Conservation (phyloP, 768 basidiomycete species). For the Brasilioporus rufonigricans region DNA sequence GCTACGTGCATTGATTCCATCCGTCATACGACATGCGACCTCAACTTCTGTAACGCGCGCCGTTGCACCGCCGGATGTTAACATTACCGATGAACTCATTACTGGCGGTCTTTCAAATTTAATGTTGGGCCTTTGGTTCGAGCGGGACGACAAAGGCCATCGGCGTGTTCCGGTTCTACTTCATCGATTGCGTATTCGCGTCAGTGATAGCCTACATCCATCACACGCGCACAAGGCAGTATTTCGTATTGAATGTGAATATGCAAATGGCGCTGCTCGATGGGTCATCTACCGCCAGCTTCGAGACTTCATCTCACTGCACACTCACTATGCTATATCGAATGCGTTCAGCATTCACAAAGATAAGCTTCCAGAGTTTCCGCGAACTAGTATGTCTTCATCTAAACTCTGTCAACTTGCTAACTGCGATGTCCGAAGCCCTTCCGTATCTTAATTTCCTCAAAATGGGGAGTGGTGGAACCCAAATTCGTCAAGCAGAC, state of each 20-base stretch:
- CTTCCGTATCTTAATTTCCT: slow-evolving; percentile 91
- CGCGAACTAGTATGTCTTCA: slow-evolving; percentile 59
- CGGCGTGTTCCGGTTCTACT: slow-evolving; percentile 78
- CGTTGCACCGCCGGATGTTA: slow-evolving; percentile 52
- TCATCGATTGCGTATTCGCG: slow-evolving; percentile 77
- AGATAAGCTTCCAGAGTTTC: slow-evolving; percentile 88
- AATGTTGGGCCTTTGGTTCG: slow-evolving; percentile 81
- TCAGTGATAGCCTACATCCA: slow-evolving; percentile 85
- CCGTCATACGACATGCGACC: slow-evolving; percentile 41
- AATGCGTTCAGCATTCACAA: slow-evolving; percentile 75
- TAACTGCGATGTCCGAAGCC: slow-evolving; percentile 40
- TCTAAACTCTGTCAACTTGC: neutral
- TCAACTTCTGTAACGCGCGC: slow-evolving; percentile 41
- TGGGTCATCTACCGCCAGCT: slow-evolving; percentile 97
- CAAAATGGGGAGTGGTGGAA: slow-evolving; percentile 54
- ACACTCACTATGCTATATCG: slow-evolving; percentile 84
- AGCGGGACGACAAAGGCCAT: slow-evolving; percentile 81
- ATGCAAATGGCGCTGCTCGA: slow-evolving; percentile 86
- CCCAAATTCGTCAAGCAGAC: slow-evolving; percentile 61
- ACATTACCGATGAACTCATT: slow-evolving; percentile 81
- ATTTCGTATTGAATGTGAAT: slow-evolving; percentile 93
- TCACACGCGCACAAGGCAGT: slow-evolving; percentile 73
- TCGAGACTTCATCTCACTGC: slow-evolving; percentile 87
- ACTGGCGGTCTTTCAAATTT: slow-evolving; percentile 75
- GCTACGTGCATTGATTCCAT: slow-evolving; percentile 64